These are phyloP conservation scores for Geum urbanum DNA, from an alignment of 306 rosid genomes.

Conservation along the genomic window DNA sequence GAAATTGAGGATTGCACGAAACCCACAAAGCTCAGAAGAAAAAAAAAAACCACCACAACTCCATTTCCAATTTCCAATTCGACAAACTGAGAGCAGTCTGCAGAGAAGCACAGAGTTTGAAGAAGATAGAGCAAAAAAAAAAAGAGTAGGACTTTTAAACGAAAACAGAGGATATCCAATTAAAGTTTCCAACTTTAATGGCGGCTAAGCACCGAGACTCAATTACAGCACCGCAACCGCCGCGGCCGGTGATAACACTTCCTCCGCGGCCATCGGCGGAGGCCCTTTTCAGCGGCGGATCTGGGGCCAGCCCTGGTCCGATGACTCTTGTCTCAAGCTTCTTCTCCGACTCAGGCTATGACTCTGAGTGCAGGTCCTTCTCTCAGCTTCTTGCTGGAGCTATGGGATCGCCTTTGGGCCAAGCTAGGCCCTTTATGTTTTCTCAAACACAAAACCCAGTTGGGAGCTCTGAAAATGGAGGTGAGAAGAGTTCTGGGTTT, in stretches of 20 bases:
- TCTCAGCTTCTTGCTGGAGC: conserved; percentile 98
- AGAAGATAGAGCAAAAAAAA: not conserved
- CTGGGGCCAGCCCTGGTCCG: conserved; percentile 84
- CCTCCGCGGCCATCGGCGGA: conserved; percentile 88
- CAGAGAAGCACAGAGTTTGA: not conserved
- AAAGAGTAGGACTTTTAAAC: not conserved
- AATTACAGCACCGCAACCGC: conserved; percentile 27
- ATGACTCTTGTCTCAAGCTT: conserved; percentile 92
- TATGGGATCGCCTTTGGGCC: conserved; percentile 86
- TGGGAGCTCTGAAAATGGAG: conserved; percentile 28
- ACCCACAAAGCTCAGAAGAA: conserved; percentile 17
- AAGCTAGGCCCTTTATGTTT: conserved; percentile 20
- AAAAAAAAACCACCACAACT: not conserved
- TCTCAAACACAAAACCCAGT: conserved; percentile 26
- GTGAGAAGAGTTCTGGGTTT: conserved; percentile 48
- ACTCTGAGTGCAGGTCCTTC: conserved; percentile 65
- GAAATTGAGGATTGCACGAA: conserved; percentile 40
- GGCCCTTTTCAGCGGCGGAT: conserved; percentile 59
- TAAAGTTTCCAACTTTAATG: conserved; percentile 30
- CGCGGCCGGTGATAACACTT: conserved; percentile 67
- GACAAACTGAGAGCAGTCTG: conserved; percentile 5
- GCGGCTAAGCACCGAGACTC: conserved; percentile 53
- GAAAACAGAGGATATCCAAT: not conserved
- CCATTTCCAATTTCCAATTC: no score
- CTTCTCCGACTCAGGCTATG: conserved; percentile 50